Base-by-base conservation (phyloP, 2,329 filamentous ascomycete species). In the Cladophialophora bantiana region DNA sequence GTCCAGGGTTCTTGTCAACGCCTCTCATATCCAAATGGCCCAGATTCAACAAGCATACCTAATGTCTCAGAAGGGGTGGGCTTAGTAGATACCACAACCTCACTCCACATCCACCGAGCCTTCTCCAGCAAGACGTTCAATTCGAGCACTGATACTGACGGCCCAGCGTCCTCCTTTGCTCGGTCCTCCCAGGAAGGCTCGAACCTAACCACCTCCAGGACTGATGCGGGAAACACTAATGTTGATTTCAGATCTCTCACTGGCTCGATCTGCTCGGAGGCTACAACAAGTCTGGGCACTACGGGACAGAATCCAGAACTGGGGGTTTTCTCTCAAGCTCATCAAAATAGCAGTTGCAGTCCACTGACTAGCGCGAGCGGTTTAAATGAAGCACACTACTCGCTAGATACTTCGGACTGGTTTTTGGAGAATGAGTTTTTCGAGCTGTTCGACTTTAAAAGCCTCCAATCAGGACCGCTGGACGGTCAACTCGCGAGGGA, bases 21-120 rank as follows among this genome's bases (percentile, higher is more conserved):
- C n/a, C 40, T 4, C 4, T 42, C 40, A 42, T 42, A n/a, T 42
- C 40, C 40, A 42, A n/a, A 42, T 42, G 40, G 40, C 40, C 40
- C 40, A 42, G 4, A 4, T 4, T 42, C 40, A 42, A 4, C n/a
- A n/a, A 42, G 40, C 3, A 2, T n/a, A 12, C 40, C n/a, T 42
- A 42, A 12, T 42, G 40, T 42, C 40, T 42, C 40, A 42, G 40
- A 42, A 42, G 40, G n/a, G 40, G 40, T 42, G 40, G 40, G 3
- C 40, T 42, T 42, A n/a, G 40, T 42, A 42, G 40, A 42, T 4
- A 42, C 40, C n/a, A 42, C 40, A 42, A 42, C 40, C 40, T 42
- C 40, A 42, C 10, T 42, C 40, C 40, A 42, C n/a, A 42, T 42
- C 40, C 40, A 42, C 40, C 40, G 40, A 42, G 40, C 40, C 40